phyloP scores from a whole-genome alignment of 176 grass and related monocot genomes.

The Zea mays region Zm-B73-REFERENCE-NAM-5.0 NC_050096.1:82006001-82006500 shows the following conservation, averaged over 20 bases:
- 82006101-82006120: not conserved
- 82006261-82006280: slow-evolving; percentile 57
- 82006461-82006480: slow-evolving; percentile 37
- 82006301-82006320: not conserved
- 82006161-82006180: no score
- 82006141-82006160: no score
- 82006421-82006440: slow-evolving; percentile 59
- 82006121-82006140: no score
- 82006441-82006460: slow-evolving; percentile 69
- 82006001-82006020: slow-evolving; percentile 66
- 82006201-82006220: slow-evolving; percentile 60
- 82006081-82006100: not conserved
- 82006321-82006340: slow-evolving; percentile 38
- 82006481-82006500: slow-evolving; percentile 17
- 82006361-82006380: slow-evolving; percentile 66
- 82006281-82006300: slow-evolving; percentile 45
- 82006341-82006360: slow-evolving; percentile 48
- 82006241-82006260: slow-evolving; percentile 72
- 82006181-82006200: slow-evolving; percentile 41
- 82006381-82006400: slow-evolving; percentile 65
- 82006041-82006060: slow-evolving; percentile 56
- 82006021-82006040: slow-evolving; percentile 50
- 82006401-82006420: slow-evolving; percentile 62
- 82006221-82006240: slow-evolving; percentile 59
- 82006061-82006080: slow-evolving; percentile 68